phyloP scores from a whole-genome alignment of 2,329 filamentous ascomycete genomes.

The Pseudonectria buxi region DNA sequence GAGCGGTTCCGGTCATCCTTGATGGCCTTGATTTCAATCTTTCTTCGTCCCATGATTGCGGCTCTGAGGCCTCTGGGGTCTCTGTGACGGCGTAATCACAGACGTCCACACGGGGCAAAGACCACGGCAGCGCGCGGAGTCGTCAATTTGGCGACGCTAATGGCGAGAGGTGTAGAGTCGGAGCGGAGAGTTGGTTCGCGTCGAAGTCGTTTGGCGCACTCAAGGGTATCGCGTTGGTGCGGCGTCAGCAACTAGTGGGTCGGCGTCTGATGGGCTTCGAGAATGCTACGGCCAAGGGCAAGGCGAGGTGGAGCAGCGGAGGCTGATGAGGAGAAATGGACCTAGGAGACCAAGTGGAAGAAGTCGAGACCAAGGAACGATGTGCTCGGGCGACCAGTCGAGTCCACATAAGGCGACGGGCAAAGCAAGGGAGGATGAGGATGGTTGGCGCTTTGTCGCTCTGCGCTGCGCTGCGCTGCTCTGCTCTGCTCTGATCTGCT shows the following conservation, averaged over 20 bases:
- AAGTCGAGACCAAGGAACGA: conserved; percentile 8
- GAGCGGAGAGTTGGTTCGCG: too few relatives aligned
- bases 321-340: too few relatives aligned
- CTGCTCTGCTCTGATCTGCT: too few relatives aligned
- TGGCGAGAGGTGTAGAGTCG: too few relatives aligned
- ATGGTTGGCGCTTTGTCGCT: neutral
- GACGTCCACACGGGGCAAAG: conserved; percentile 16
- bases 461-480: too few relatives aligned
- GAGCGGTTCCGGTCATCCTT: conserved; percentile 97
- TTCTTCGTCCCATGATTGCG: conserved; percentile 79
- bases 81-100: conserved; percentile 9
- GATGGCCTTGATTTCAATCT: conserved; percentile 99
- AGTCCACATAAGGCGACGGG: conserved; percentile 8
- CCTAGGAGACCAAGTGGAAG: conserved; percentile 4
- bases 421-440: conserved; percentile 1
- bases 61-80: conserved; percentile 4
- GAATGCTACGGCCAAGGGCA: too few relatives aligned
- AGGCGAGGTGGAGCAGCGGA: too few relatives aligned
- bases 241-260: too few relatives aligned
- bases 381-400: conserved; percentile 9
- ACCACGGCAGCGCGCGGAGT: neutral
- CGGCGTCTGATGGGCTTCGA: too few relatives aligned
- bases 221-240: too few relatives aligned
- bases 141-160: too few relatives aligned
- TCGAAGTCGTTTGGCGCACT: too few relatives aligned